A percentile compares a stretch with the other conserved stretches of the same genome.
Conservation (phyloP, 371 early-diverging fungal genomes). For the Paramicrosporidium saccamoebae region DNA sequence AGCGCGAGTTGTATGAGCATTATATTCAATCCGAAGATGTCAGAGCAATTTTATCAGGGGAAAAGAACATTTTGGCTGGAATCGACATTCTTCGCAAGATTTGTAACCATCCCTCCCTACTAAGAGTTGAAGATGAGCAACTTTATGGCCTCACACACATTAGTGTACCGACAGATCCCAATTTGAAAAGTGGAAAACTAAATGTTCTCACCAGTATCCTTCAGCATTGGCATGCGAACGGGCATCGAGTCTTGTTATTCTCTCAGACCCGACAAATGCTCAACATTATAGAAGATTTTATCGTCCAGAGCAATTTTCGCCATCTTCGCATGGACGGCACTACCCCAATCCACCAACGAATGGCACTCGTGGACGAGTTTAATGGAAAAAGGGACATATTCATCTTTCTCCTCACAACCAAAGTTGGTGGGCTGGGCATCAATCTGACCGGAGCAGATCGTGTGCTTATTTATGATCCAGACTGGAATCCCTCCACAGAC, state of each 20-base stretch:
- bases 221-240: conserved; percentile 41
- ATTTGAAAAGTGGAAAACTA: conserved; percentile 40
- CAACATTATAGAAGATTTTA: conserved; percentile 52
- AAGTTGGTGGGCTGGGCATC: conserved; percentile 83
- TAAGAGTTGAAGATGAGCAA: conserved; percentile 1
- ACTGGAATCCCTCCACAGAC: conserved; percentile 95
- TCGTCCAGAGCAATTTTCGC: conserved; percentile 7
- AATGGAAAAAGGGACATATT: conserved; percentile 26
- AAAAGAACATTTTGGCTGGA: conserved; percentile 45
- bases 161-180: conserved; percentile 1
- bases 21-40: conserved; percentile 32
- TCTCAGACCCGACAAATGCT: conserved; percentile 86
- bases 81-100: conserved; percentile 85
- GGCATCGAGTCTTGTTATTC: conserved; percentile 71
- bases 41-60: conserved; percentile 40
- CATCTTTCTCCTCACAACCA: conserved; percentile 80
- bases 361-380: conserved; percentile 52
- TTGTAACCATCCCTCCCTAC: conserved; percentile 79
- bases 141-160: conserved; percentile 1
- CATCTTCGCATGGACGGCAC: conserved; percentile 84
- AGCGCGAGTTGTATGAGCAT: conserved; percentile 32
- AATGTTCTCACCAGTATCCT: conserved; percentile 47
- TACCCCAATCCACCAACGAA: conserved; percentile 46
- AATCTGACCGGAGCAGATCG: conserved; percentile 83
- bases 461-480: conserved; percentile 88